phyloP scores from a whole-genome alignment of 306 rosid genomes.

The Datisca glomerata region DNA sequence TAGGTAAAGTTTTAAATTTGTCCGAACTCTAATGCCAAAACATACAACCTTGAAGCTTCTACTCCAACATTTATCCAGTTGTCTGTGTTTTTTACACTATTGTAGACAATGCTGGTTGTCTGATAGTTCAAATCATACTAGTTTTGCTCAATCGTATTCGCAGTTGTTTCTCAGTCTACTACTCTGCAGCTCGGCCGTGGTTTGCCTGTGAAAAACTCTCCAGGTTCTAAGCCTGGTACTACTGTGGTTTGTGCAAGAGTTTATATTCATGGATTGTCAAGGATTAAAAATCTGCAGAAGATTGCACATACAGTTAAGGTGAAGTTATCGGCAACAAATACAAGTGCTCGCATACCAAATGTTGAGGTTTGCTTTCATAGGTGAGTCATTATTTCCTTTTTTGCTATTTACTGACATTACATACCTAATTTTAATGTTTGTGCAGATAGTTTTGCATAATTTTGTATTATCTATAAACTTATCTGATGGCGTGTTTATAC shows the following conservation, averaged over 20 bases:
- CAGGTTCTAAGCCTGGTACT: slow-evolving; percentile 53
- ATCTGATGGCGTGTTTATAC: too few species aligned
- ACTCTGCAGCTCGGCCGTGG: slow-evolving; percentile 45
- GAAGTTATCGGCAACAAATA: slow-evolving; percentile 34
- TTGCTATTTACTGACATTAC: not conserved
- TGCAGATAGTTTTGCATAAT: too few species aligned
- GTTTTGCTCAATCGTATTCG: slow-evolving; percentile 8
- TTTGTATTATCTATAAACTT: too few species aligned
- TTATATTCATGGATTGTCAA: slow-evolving; percentile 43
- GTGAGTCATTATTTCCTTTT: slow-evolving; percentile 33
- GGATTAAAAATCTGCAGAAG: slow-evolving; percentile 51
- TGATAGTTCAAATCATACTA: not conserved
- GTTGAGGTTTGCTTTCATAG: slow-evolving; percentile 78
- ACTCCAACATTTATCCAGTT: too few species aligned
- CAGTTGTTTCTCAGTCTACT: slow-evolving; percentile 38
- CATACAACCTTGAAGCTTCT: too few species aligned
- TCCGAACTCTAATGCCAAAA: too few species aligned
- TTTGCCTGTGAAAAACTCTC: slow-evolving; percentile 42
- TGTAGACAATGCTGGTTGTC: not conserved
- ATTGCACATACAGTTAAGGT: slow-evolving; percentile 49
- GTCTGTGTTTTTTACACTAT: not conserved
- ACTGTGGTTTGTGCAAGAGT: slow-evolving; percentile 55
- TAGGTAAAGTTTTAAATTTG: too few species aligned
- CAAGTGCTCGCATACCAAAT: slow-evolving; percentile 25
- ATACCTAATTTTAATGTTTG: not conserved